phyloP scores from a whole-genome alignment of 2,329 filamentous ascomycete genomes.

The Colletotrichum higginsianum region DNA sequence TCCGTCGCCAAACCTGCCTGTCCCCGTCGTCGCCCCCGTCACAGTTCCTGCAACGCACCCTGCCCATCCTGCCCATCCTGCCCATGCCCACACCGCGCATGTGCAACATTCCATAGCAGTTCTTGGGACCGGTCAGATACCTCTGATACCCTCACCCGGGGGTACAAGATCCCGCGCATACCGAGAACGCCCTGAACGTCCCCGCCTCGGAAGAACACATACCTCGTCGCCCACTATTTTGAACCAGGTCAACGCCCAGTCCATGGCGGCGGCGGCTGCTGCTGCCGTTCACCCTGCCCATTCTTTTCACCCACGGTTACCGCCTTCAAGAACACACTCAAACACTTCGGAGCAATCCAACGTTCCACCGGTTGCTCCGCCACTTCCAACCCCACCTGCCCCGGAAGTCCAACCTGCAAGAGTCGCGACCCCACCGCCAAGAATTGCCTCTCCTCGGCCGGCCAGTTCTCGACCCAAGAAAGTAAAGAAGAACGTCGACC shows the following conservation, averaged over 20 bases:
- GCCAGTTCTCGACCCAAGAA: slow-evolving; percentile 64
- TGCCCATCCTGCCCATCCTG: slow-evolving; percentile 41
- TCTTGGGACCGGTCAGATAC: slow-evolving; percentile 83
- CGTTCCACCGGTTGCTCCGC: slow-evolving; percentile 64
- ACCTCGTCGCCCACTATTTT: slow-evolving; percentile 86
- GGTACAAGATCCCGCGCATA: slow-evolving; percentile 69
- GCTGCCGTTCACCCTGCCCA: slow-evolving; percentile 55
- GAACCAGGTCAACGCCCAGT: slow-evolving; percentile 60
- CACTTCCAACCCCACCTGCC: slow-evolving; percentile 67
- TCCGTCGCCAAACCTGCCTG: slow-evolving; percentile 58
- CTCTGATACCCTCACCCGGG: slow-evolving; percentile 88
- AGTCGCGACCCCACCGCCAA: slow-evolving; percentile 68
- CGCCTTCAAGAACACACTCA: slow-evolving; percentile 72
- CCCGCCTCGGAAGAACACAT: slow-evolving; percentile 77
- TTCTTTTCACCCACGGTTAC: slow-evolving; percentile 55
- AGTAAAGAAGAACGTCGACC: slow-evolving; percentile 65
- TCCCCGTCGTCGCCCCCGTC: slow-evolving; percentile 55
- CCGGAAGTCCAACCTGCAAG: slow-evolving; percentile 62
- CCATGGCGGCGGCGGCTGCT: slow-evolving; percentile 50
- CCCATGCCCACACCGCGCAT: slow-evolving; percentile 45
- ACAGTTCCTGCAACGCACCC: slow-evolving; percentile 54
- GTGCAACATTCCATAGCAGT: slow-evolving; percentile 82
- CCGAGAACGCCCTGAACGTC: slow-evolving; percentile 70
- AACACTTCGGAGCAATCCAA: slow-evolving; percentile 68
- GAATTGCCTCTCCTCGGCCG: slow-evolving; percentile 64